A percentile compares a stretch with the other conserved stretches of the same genome.
Conservation (phyloP, 768 basidiomycete species). For the Polyporus arcularius region DNA sequence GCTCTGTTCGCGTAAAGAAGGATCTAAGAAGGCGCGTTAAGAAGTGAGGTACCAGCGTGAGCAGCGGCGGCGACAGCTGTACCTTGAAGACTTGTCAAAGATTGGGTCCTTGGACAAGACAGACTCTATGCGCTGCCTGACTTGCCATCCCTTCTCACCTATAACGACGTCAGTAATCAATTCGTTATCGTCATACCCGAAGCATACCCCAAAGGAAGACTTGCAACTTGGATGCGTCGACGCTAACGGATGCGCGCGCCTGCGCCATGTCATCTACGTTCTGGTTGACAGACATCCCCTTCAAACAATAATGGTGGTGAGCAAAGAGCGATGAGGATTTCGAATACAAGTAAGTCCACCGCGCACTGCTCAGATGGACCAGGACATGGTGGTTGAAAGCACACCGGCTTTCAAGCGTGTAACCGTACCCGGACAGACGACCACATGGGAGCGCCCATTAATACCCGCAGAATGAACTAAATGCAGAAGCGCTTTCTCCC, state of each 20-base stretch:
- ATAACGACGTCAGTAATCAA: slow-evolving; percentile 6
- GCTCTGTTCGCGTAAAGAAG: slow-evolving; percentile 59
- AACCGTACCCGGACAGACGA: no score
- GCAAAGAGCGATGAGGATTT: background rate
- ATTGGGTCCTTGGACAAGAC: slow-evolving; percentile 54
- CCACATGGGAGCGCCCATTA: no score
- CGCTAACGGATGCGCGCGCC: slow-evolving; percentile 46
- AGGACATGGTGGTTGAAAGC: background rate
- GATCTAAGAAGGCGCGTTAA: slow-evolving; percentile 36
- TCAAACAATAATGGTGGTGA: background rate
- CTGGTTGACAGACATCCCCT: background rate
- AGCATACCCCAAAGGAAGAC: slow-evolving; percentile 53
- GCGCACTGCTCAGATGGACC: no score
- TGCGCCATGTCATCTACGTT: slow-evolving; percentile 45
- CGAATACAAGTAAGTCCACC: no score
- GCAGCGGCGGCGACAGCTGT: no score
- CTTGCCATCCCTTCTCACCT: slow-evolving; percentile 56
- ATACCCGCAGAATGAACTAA: background rate
- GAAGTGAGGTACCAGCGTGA: background rate
- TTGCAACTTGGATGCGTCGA: slow-evolving; percentile 45
- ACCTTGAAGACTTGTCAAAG: slow-evolving; percentile 64
- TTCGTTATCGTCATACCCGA: slow-evolving; percentile 41
- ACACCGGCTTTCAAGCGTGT: no score
- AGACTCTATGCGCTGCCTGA: slow-evolving; percentile 42
- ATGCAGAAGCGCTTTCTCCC: background rate